Evolutionary conservation across 176 grass and related monocot genomes (phyloP).

Genomic region (Saccharum officinarum): DNA sequence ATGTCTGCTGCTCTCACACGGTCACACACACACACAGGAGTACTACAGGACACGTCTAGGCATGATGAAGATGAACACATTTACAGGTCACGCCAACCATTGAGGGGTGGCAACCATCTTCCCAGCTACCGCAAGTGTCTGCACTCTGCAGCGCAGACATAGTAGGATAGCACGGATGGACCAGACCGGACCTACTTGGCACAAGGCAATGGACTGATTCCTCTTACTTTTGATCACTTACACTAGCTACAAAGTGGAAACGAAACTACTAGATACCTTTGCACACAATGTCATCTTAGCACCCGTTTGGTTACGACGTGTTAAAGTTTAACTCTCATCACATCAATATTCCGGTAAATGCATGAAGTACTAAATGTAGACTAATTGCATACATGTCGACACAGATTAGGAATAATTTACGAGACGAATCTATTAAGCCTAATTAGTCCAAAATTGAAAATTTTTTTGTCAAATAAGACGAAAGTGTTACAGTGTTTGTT

Average conservation of each 20-base stretch:
- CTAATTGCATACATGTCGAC: no score
- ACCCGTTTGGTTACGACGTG: no score
- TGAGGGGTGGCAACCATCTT: not conserved
- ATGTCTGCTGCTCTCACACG: slow-evolving; percentile 14
- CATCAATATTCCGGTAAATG: no score
- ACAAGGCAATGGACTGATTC: not conserved
- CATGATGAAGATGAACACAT: not conserved
- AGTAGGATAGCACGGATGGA: not conserved
- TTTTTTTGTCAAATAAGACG: no score
- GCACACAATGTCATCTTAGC: not conserved
- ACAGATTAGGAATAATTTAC: no score
- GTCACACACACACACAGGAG: no score
- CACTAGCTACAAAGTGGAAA: not conserved
- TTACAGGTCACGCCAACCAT: not conserved
- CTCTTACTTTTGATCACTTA: not conserved
- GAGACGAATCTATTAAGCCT: no score
- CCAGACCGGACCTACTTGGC: not conserved
- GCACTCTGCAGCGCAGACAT: not conserved
- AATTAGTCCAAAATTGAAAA: no score
- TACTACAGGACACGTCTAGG: not conserved
- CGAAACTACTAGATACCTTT: not conserved
- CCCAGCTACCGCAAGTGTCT: not conserved
- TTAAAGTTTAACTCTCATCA: no score
- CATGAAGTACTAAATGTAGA: no score
- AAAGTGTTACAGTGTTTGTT: no score